These are phyloP conservation scores for Hypoxylon sp. DNA, from an alignment of 2,329 filamentous ascomycete genomes.

Conservation along the genomic window DNA sequence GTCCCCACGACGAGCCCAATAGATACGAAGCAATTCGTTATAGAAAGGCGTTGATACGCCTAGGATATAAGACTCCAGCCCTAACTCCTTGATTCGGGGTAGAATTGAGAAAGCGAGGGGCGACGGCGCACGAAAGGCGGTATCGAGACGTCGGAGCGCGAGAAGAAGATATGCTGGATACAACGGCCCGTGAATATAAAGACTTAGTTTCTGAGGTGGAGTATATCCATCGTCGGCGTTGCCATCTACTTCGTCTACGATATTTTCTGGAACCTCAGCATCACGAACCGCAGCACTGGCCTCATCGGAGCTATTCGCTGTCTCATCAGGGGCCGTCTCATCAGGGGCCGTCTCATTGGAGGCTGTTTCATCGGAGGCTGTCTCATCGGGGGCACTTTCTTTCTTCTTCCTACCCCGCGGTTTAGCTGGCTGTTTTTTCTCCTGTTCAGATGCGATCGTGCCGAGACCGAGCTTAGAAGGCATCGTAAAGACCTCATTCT, in stretches of 20 bases:
- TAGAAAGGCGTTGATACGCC: conserved; percentile 80
- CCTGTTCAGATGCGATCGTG: conserved; percentile 40
- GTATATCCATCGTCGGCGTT: conserved; percentile 3
- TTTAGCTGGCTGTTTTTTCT: background rate
- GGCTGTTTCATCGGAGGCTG: background rate
- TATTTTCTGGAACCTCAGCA: background rate
- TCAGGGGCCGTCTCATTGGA: no score
- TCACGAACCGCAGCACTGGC: background rate
- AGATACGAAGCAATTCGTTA: conserved; percentile 73
- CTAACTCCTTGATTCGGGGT: conserved; percentile 76
- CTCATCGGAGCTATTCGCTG: conserved; percentile 5
- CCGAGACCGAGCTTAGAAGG: conserved; percentile 70
- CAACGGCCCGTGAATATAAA: conserved; percentile 74
- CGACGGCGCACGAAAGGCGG: conserved; percentile 71
- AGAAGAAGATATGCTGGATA: conserved; percentile 74
- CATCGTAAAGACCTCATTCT: conserved; percentile 75
- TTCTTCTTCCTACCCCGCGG: conserved; percentile 19
- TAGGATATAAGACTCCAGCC: conserved; percentile 78
- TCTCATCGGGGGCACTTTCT: conserved; percentile 2
- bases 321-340: background rate
- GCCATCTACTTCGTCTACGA: conserved; percentile 7
- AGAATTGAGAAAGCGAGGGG: conserved; percentile 73
- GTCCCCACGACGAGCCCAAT: conserved; percentile 75
- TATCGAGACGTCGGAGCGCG: conserved; percentile 70
- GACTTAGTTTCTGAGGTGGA: conserved; percentile 56